Percentiles rank a stretch among this genome's conserved stretches.
phyloP scores from a whole-genome alignment of 495 filamentous ascomycete species.

The Trypethelium eluteriae region DNA sequence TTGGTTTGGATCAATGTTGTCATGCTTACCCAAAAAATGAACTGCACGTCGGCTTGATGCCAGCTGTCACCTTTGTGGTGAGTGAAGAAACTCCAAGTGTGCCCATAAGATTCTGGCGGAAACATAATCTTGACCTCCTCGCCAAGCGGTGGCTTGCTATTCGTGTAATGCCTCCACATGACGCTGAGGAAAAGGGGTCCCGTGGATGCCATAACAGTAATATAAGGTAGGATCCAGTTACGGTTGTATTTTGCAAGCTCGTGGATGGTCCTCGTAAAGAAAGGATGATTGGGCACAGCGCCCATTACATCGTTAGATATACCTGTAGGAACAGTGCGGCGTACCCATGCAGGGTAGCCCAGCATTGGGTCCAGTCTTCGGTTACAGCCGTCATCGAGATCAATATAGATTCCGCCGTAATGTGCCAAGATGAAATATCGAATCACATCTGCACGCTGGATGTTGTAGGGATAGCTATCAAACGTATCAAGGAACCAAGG shows the following conservation, averaged over 20 bases:
- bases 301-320: constrained; percentile 90
- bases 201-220: constrained; percentile 82
- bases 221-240: constrained; percentile 74
- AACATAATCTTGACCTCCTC: constrained; percentile 43
- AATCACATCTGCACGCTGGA: constrained; percentile 81
- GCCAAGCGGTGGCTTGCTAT: constrained; percentile 21
- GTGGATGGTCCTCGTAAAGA: constrained; percentile 69
- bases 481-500: constrained; percentile 83
- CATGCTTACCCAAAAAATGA: constrained; percentile 64
- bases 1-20: neutral
- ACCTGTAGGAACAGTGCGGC: constrained; percentile 71
- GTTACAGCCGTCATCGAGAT: constrained; percentile 83
- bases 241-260: constrained; percentile 61
- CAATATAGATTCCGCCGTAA: constrained; percentile 83
- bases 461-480: constrained; percentile 69
- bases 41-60: constrained; percentile 64
- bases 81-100: constrained; percentile 70
- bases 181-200: constrained; percentile 79
- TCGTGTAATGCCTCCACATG: constrained; percentile 52
- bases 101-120: constrained; percentile 61
- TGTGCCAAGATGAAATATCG: constrained; percentile 79
- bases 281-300: constrained; percentile 69
- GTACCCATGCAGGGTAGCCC: constrained; percentile 73
- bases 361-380: constrained; percentile 73
- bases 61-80: constrained; percentile 68